These are phyloP conservation scores for Hymenoscyphus occultus DNA, from an alignment of 2,329 filamentous ascomycete species.

Conservation along the genomic window DNA sequence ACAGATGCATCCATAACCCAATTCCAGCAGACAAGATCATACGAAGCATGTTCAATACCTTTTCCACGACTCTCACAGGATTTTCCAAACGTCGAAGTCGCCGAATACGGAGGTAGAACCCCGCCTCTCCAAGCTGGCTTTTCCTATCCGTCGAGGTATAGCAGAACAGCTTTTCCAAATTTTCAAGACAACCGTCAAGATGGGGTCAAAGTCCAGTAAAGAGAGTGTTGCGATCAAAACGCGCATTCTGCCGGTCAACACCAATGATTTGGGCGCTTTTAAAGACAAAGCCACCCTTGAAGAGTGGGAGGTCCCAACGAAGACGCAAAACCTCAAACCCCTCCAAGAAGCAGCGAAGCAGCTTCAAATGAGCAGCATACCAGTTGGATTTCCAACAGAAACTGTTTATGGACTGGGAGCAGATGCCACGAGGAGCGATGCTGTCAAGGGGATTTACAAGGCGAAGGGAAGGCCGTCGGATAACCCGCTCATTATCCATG, in stretches of 20 bases:
- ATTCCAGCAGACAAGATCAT: not conserved
- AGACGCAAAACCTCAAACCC: constrained; percentile 17
- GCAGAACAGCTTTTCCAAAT: constrained; percentile 15
- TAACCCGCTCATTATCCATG: constrained; percentile 92
- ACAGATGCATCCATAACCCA: constrained; percentile 15
- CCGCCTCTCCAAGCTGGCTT: constrained; percentile 23
- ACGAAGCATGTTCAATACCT: constrained; percentile 29
- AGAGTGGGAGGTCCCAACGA: constrained; percentile 29
- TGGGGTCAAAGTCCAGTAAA: constrained; percentile 23
- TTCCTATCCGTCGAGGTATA: constrained; percentile 15
- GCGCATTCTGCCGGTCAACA: constrained; percentile 27
- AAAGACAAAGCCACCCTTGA: constrained; percentile 27
- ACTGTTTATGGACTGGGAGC: constrained; percentile 97
- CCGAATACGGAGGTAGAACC: constrained; percentile 19
- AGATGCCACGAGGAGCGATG: constrained; percentile 80
- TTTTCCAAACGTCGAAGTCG: constrained; percentile 33
- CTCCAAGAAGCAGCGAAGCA: constrained; percentile 32
- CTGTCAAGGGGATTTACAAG: constrained; percentile 87
- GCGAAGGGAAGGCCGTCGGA: constrained; percentile 89
- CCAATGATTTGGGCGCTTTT: constrained; percentile 27
- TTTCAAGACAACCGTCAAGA: constrained; percentile 17
- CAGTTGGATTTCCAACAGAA: constrained; percentile 95
- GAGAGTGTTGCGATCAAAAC: constrained; percentile 22
- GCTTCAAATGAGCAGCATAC: constrained; percentile 40
- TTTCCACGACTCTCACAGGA: constrained; percentile 19